Percentiles rank a stretch among this genome's conserved stretches.
Conservation (phyloP, 1,139 yeast species). For the Diutina rugosa region DNA sequence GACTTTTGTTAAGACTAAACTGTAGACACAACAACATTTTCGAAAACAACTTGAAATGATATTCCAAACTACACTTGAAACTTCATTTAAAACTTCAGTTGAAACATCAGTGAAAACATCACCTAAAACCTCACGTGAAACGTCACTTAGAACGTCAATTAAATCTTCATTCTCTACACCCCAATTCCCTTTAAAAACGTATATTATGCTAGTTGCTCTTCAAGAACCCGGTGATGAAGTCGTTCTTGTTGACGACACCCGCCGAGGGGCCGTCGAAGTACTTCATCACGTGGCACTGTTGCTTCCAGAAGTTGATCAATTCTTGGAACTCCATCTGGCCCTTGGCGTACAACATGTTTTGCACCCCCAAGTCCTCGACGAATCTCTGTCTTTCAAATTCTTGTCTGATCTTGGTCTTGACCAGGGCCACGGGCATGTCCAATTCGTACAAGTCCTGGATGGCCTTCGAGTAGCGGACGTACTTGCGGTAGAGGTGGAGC, state of each 20-base stretch:
- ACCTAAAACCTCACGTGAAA: too few species aligned
- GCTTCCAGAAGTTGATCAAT: conserved; percentile 83
- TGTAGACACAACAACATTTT: too few species aligned
- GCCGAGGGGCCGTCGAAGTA: conserved; percentile 60
- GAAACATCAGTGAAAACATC: too few species aligned
- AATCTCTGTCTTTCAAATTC: conserved; percentile 80
- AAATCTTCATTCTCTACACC: not conserved
- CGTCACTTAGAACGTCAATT: too few species aligned
- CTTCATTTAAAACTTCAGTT: too few species aligned
- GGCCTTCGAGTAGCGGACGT: conserved; percentile 50
- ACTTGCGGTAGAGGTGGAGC: conserved; percentile 61
- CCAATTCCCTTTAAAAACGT: not conserved
- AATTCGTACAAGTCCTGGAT: conserved; percentile 63
- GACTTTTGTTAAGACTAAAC: not conserved
- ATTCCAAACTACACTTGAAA: too few species aligned
- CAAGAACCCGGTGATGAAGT: conserved; percentile 62
- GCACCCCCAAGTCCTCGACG: conserved; percentile 50
- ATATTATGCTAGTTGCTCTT: conserved; percentile 30
- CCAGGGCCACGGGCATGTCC: conserved; percentile 71
- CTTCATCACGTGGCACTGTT: conserved; percentile 74
- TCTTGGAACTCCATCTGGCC: conserved; percentile 92
- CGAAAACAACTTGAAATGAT: too few species aligned
- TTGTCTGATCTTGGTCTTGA: conserved; percentile 77
- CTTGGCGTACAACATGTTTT: conserved; percentile 61
- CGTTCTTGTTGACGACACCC: conserved; percentile 34